These are phyloP conservation scores for Mycena latifolia DNA, from an alignment of 768 basidiomycete genomes.

Conservation along the genomic window DNA sequence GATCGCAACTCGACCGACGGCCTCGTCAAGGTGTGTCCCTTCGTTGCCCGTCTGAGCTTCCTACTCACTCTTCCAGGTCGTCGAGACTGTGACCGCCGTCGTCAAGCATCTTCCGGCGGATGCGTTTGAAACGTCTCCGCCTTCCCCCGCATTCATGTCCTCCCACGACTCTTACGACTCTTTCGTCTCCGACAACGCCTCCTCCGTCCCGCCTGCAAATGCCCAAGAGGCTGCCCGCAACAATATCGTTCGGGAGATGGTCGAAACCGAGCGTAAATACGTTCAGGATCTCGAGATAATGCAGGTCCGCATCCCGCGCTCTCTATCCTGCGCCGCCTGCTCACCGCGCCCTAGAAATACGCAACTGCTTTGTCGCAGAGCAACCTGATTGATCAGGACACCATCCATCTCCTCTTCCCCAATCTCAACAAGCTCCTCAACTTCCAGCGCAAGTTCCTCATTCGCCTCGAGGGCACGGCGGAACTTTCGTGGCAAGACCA, in stretches of 20 bases:
- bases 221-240: slow-evolving; percentile 77
- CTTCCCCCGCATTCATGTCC: slow-evolving; percentile 59
- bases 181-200: slow-evolving; percentile 57
- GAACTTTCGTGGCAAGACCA: slow-evolving; percentile 88
- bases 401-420: slow-evolving; percentile 95
- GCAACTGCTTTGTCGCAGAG: slow-evolving; percentile 84
- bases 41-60: neutral
- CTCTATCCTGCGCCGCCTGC: slow-evolving; percentile 10
- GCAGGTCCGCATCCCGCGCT: slow-evolving; percentile 70
- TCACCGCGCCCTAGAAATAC: slow-evolving; percentile 75
- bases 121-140: slow-evolving; percentile 72
- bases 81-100: slow-evolving; percentile 89
- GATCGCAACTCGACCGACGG: slow-evolving; percentile 93
- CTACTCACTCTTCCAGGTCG: slow-evolving; percentile 66
- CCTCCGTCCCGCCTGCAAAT: slow-evolving; percentile 57
- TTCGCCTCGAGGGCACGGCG: slow-evolving; percentile 88
- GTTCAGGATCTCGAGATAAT: slow-evolving; percentile 97
- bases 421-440: slow-evolving; percentile 95
- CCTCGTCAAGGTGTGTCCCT: slow-evolving; percentile 85
- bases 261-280: slow-evolving; percentile 96
- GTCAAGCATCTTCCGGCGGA: slow-evolving; percentile 81
- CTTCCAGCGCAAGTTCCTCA: slow-evolving; percentile 95
- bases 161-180: slow-evolving; percentile 43
- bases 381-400: slow-evolving; percentile 92
- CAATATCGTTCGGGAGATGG: slow-evolving; percentile 88